phyloP scores from a whole-genome alignment of 2,329 filamentous ascomycete species.

The Dendrostoma leiphaemia region DNA sequence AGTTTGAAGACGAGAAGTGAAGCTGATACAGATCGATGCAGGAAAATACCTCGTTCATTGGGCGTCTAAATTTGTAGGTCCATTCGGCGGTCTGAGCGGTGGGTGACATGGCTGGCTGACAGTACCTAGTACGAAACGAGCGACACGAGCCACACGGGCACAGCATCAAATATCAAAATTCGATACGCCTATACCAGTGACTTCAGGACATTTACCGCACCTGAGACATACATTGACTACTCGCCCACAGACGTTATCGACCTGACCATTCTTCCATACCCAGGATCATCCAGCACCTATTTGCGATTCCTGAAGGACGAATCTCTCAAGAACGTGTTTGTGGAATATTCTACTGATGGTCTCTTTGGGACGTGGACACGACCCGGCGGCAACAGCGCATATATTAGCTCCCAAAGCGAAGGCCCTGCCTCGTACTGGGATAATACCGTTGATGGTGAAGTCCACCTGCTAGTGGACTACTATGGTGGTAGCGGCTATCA shows the following conservation, averaged over 20 bases:
- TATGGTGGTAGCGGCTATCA: conserved; percentile 47
- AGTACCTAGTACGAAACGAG: conserved; percentile 39
- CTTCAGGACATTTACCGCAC: conserved; percentile 50
- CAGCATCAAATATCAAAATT: conserved; percentile 42
- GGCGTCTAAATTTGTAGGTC: conserved; percentile 44
- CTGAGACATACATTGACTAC: conserved; percentile 49
- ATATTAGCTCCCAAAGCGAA: conserved; percentile 42
- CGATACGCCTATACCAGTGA: conserved; percentile 55
- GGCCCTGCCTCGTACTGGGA: conserved; percentile 44
- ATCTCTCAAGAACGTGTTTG: conserved; percentile 48
- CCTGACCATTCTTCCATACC: conserved; percentile 52
- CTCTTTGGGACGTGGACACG: conserved; percentile 52
- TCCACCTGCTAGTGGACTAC: conserved; percentile 49
- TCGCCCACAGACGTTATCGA: conserved; percentile 49
- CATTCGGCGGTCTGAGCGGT: not conserved
- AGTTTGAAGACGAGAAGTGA: conserved; percentile 3
- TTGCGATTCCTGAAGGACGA: conserved; percentile 57
- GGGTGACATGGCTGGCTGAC: not conserved
- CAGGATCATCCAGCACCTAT: conserved; percentile 35
- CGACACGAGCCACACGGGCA: conserved; percentile 48
- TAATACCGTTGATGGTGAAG: conserved; percentile 35
- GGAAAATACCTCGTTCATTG: conserved; percentile 45
- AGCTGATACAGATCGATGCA: conserved; percentile 16
- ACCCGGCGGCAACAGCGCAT: conserved; percentile 39
- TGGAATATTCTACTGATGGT: conserved; percentile 45